A percentile compares a stretch with the other conserved stretches of the same genome.
phyloP scores from a whole-genome alignment of 2,329 filamentous ascomycete species.

The Trichoderma atrobrunneum region DNA sequence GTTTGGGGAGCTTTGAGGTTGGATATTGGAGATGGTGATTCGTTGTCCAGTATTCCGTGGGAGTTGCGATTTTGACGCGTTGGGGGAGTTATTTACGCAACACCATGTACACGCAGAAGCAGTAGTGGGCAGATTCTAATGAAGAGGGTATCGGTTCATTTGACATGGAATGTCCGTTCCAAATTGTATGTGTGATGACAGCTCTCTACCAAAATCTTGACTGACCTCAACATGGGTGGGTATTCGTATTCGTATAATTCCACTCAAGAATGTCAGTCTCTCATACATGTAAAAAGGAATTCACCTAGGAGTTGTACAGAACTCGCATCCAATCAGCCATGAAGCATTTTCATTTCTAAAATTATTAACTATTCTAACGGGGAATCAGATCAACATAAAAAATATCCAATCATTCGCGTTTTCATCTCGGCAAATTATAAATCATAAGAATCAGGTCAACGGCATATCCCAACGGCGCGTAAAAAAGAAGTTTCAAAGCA shows the following conservation, averaged over 20 bases:
- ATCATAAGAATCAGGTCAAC: background rate
- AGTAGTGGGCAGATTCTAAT: background rate
- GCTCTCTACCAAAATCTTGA: background rate
- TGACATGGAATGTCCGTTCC: background rate
- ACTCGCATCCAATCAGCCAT: background rate
- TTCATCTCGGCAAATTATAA: slow-evolving; percentile 4
- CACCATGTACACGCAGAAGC: background rate
- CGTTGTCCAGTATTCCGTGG: rapidly evolving
- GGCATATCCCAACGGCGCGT: background rate
- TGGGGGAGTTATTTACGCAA: background rate
- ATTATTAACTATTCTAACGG: slow-evolving; percentile 1
- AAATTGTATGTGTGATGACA: background rate
- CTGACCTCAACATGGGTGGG: background rate
- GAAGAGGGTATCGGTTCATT: background rate
- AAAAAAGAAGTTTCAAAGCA: background rate
- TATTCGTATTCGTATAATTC: background rate
- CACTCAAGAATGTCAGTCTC: background rate
- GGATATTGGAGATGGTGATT: background rate
- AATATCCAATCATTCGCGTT: background rate
- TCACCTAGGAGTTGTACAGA: background rate
- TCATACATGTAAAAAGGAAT: background rate
- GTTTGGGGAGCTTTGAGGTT: background rate
- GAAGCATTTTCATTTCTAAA: slow-evolving; percentile 13
- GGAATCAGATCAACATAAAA: slow-evolving; percentile 13
- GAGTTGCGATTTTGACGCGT: background rate